A percentile compares a stretch with the other conserved stretches of the same genome.
Evolutionary conservation across 306 rosid genomes (phyloP).

Genomic region (Prunus dulcis): DNA sequence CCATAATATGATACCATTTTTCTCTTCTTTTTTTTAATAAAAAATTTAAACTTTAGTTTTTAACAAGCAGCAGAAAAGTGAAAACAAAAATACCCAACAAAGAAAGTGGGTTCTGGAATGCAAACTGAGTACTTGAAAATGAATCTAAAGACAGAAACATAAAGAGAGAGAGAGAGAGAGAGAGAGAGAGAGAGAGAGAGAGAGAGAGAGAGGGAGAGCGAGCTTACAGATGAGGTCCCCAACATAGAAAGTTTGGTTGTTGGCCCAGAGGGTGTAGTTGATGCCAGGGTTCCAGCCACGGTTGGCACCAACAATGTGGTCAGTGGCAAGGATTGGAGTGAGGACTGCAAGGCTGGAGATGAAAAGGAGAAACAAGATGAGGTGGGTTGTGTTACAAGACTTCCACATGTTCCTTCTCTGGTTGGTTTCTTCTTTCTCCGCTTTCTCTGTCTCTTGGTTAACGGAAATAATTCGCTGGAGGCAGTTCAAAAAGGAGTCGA

Average conservation of each 20-base stretch:
- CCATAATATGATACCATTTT: not conserved
- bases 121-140: not conserved
- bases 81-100: not conserved
- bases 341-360: constrained; percentile 23
- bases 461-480: not conserved
- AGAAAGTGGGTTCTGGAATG: not conserved
- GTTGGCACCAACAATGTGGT: constrained; percentile 91
- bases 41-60: not conserved
- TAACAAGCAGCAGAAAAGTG: not conserved
- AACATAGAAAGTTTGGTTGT: constrained; percentile 79
- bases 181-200: not conserved
- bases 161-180: not conserved
- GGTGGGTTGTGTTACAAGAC: constrained; percentile 8
- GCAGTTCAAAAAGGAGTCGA: not conserved
- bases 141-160: not conserved
- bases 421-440: not conserved
- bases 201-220: not conserved
- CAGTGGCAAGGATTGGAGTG: constrained; percentile 47
- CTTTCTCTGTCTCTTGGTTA: not conserved
- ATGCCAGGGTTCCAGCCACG: constrained; percentile 87
- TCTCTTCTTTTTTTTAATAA: not conserved
- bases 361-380: constrained; percentile 29
- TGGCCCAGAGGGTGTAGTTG: constrained; percentile 90
- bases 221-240: constrained; percentile 75
- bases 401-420: constrained; percentile 4